Evolutionary conservation across 768 basidiomycete genomes (phyloP), one percentile per base, ranked within the genome.

Genomic region (Lyophyllum shimeji): DNA sequence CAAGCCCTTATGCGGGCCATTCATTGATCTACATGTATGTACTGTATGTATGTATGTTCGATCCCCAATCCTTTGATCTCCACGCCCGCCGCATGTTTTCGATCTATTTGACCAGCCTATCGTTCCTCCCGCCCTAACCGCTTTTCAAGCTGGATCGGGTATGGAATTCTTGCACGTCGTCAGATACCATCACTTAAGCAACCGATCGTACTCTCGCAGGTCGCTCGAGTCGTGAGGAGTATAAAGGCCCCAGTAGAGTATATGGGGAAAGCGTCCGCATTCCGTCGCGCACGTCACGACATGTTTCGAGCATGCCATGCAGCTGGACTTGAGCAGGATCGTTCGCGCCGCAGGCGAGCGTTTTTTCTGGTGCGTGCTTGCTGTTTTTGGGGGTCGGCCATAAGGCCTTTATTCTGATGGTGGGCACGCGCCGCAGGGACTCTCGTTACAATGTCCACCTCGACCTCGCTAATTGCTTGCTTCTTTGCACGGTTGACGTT

Each of bases 241-340:
- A 85, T 64, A 77, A 84, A 0, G 85, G 85, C 7, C 90, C 93
- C 72, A 64, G n/a, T 82, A 23, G 66, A 74, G 7, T 94, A 95
- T 72, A 82, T 81, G 7, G 69, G 75, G 45, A 72, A 66, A 17
- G 89, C 93, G 24, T 79, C 90, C 7, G 70, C 71, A 5, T 90
- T 91, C 69, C 91, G 91, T 72, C 77, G 79, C 57, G 68, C 65
- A 54, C 86, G 85, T 67, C 76, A 90, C 50, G 85, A 91, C 64
- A 74, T 83, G 15, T 94, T 95, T 66, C n/a, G 86, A 91, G 66
- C 71, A 66, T 4, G 83, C 85, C 46, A 82, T 93, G 72, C 74
- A 79, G 58, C 80, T 77, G 59, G 83, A 94, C 67, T 2, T 73
- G 95, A 37, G 92, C 84, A 15, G 82, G 86, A 70, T 89, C 86